Base-by-base conservation (phyloP, 2,329 filamentous ascomycete genomes). In the Teratosphaeria pseudoeucalypti region DNA sequence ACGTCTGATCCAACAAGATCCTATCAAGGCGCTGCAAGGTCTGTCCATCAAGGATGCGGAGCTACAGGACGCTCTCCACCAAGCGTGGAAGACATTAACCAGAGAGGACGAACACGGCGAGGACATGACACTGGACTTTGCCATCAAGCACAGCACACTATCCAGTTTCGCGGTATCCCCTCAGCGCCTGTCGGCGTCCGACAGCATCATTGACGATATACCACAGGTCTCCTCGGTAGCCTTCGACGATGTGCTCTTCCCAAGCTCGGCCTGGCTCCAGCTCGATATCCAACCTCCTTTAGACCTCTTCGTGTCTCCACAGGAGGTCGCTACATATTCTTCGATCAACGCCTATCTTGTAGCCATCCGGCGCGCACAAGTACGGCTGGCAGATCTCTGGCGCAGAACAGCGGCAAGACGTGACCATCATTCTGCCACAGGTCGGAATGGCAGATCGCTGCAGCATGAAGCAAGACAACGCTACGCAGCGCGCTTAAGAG, bases 271-370 rank as follows among this genome's bases (percentile, higher is more conserved):
- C 5, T 76, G 79, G 2, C 79, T 99, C 49, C 84, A 82, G 1
- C 79, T 96, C 63, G 83, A 86, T 47, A 84, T 95, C 9, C 82
- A 83, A 2, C 86, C 88, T 2, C 92, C 94, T 0, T 75, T 97
- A 5, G 92, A 97, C 70, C 82, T 99, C 34, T 95, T 97, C 68
- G 82, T 97, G 32, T 85, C 88, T 11, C 78, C 82, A 3, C 79
- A 85, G 0, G 92, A 97, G 68, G 76, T 95, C 11, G 82, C 87
- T 55, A 82, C 84, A 0, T 99, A 97, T 73, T 88, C 90, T 0
- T 81, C 81, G n/a, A 86, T 96, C 62, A 91, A 95, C 71, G 83
- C 90, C 1, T 97, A 96, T 67, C 82, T 99, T 0, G 77, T 96
- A 10, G 88, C 90, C 0, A 85, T 97, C 63, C 87, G 90, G 57